These are phyloP conservation scores for Candida chauliodis DNA, from an alignment of 805 yeast genomes.

Conservation along the genomic window DNA sequence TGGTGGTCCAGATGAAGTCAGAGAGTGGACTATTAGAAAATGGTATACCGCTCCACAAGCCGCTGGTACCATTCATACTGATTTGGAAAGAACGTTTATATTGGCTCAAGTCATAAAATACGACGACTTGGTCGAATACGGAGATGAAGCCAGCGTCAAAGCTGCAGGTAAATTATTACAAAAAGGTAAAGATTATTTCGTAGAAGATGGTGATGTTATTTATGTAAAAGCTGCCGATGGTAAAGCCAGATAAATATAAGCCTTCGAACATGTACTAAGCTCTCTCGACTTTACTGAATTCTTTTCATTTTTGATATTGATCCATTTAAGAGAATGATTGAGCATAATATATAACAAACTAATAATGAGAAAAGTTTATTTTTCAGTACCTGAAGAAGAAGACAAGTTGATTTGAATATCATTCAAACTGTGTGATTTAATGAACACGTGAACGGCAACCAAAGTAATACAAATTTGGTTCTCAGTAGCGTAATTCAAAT, in stretches of 20 bases:
- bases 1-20: slow-evolving; percentile 92
- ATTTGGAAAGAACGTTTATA: slow-evolving; percentile 90
- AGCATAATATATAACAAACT: too few species aligned
- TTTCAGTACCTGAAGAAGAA: too few species aligned
- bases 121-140: slow-evolving; percentile 65
- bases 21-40: slow-evolving; percentile 95
- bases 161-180: slow-evolving; percentile 84
- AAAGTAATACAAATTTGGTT: too few species aligned
- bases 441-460: too few species aligned
- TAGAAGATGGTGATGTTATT: slow-evolving; percentile 91
- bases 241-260: slow-evolving; percentile 50
- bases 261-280: not conserved
- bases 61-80: slow-evolving; percentile 97
- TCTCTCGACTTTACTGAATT: too few species aligned
- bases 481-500: too few species aligned
- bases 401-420: too few species aligned
- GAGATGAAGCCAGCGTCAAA: slow-evolving; percentile 77
- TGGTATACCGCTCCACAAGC: slow-evolving; percentile 98
- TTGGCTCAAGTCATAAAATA: slow-evolving; percentile 90
- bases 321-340: too few species aligned
- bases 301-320: too few species aligned
- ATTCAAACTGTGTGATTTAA: too few species aligned
- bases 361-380: too few species aligned
- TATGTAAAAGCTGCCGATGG: slow-evolving; percentile 95
- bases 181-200: slow-evolving; percentile 93